phyloP scores from a whole-genome alignment of 129 eudicot genomes.

The Escallonia rubra region DNA sequence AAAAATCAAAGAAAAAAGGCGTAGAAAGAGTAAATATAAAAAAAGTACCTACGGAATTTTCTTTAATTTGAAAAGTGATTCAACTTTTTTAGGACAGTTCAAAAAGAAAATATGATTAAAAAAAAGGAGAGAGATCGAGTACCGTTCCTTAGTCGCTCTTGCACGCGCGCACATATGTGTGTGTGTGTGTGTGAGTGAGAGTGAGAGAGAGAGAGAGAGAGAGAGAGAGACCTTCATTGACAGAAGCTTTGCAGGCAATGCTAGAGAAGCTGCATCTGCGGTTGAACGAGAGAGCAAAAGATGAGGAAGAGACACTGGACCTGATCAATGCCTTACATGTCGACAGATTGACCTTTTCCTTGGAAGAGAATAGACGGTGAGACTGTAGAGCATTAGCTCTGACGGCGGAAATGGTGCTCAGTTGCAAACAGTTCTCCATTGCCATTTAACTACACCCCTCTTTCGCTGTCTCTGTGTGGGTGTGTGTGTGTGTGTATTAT shows the following conservation, averaged over 20 bases:
- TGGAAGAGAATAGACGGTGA: slow-evolving; percentile 17
- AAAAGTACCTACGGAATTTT: too few species aligned
- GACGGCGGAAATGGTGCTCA: slow-evolving; percentile 16
- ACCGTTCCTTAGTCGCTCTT: too few species aligned
- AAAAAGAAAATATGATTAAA: too few species aligned
- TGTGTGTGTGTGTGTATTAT: not conserved
- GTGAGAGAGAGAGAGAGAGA: slow-evolving; percentile 1
- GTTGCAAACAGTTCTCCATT: slow-evolving; percentile 35
- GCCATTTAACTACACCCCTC: slow-evolving; percentile 7
- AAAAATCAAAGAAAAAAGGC: too few species aligned
- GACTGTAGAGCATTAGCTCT: slow-evolving; percentile 28
- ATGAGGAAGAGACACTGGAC: slow-evolving; percentile 5
- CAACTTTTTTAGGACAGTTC: too few species aligned
- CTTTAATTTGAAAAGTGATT: too few species aligned
- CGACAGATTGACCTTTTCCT: slow-evolving; percentile 8
- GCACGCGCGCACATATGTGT: too few species aligned
- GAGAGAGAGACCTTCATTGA: slow-evolving; percentile 30
- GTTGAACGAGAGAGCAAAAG: slow-evolving; percentile 19
- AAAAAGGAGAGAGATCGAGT: too few species aligned
- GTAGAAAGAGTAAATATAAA: too few species aligned
- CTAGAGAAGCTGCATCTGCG: slow-evolving; percentile 7
- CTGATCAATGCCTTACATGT: slow-evolving; percentile 9
- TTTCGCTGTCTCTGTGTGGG: not conserved
- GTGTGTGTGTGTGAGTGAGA: too few species aligned
- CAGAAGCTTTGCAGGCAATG: slow-evolving; percentile 41